Evolutionary conservation across 805 yeast species (phyloP), one percentile per base, ranked within the genome.

Genomic region (Barnettozyma sucrosica): DNA sequence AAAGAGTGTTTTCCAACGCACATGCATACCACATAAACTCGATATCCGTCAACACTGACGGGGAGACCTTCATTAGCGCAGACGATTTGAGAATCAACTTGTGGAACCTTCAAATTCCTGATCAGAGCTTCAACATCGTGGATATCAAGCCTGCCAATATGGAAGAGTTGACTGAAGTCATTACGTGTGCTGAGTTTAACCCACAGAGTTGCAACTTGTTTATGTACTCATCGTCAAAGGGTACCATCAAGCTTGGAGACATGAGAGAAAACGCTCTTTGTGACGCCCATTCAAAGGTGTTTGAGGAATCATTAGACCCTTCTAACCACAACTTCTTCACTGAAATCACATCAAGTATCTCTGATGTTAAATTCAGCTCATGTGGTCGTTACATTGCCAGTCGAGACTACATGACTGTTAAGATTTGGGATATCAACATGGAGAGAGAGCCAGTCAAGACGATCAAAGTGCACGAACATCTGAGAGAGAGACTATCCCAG

Each of bases 111-210:
- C 89, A 88, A 46, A 86, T 89, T 57, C 89, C 97, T 19, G 96
- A 92, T 67, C 97, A 92, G 70, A 80, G 90, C 59, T 93, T 93
- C 69, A 95, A 93, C 67, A 93, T 93, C 55, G 98, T 93, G 49
- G 99, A 93, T 69, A 93, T 93, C 62, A 89, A 95, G 66, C 99
- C 99, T 9, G 87, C 89, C 7, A 89, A 89, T 67, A 95, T 93
- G 99, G 99, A 93, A 71, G 99, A 93, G 69, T 77, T 93, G 59
- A 92, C 99, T 9, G 99, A 93, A 67, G 99, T 93, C 45, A 92
- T 93, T 55, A 93, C 99, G 16, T 79, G 90, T 61, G 95, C 98
- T 2, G 96, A 90, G 66, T 93, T 93, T 71, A 98, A 95, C 66
- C 99, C 99, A 14, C 69, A 72, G 41, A 82, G 83, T 63, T 93